phyloP scores from a whole-genome alignment of 2,329 filamentous ascomycete genomes.

The Diplodia mutila region DNA sequence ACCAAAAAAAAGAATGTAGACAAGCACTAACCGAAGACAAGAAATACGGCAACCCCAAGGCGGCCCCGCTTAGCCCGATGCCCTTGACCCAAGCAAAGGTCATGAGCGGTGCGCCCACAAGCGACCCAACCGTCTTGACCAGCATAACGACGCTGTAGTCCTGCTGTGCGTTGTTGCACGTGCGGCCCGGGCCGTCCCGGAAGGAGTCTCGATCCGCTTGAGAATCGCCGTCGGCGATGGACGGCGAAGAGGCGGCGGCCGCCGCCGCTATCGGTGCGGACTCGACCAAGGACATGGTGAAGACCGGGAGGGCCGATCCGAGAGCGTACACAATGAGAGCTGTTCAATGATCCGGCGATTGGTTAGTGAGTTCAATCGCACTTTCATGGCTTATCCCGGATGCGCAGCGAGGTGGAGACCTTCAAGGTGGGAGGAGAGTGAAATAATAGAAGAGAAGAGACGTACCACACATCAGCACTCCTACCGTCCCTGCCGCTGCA shows the following conservation, averaged over 20 bases:
- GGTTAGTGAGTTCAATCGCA: background rate
- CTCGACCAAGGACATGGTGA: slow-evolving; percentile 44
- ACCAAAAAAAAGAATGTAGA: background rate
- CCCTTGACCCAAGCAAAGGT: slow-evolving; percentile 42
- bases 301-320: slow-evolving; percentile 44
- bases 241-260: no score
- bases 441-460: background rate
- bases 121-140: slow-evolving; percentile 40
- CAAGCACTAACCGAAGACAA: slow-evolving; percentile 39
- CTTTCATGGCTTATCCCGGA: background rate
- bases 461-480: slow-evolving; percentile 39
- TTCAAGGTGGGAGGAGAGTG: background rate
- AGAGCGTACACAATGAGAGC: slow-evolving; percentile 44
- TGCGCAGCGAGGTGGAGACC: background rate
- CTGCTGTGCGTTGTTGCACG: slow-evolving; percentile 31
- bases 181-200: slow-evolving; percentile 7
- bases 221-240: background rate
- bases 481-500: slow-evolving; percentile 38
- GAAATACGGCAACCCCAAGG: slow-evolving; percentile 41
- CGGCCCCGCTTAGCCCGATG: slow-evolving; percentile 39
- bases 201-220: background rate
- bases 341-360: slow-evolving; percentile 12
- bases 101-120: slow-evolving; percentile 44
- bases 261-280: slow-evolving; percentile 33
- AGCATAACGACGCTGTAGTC: slow-evolving; percentile 46